phyloP scores from a whole-genome alignment of 2,329 filamentous ascomycete genomes.

The Sarocladium kiliense region DNA sequence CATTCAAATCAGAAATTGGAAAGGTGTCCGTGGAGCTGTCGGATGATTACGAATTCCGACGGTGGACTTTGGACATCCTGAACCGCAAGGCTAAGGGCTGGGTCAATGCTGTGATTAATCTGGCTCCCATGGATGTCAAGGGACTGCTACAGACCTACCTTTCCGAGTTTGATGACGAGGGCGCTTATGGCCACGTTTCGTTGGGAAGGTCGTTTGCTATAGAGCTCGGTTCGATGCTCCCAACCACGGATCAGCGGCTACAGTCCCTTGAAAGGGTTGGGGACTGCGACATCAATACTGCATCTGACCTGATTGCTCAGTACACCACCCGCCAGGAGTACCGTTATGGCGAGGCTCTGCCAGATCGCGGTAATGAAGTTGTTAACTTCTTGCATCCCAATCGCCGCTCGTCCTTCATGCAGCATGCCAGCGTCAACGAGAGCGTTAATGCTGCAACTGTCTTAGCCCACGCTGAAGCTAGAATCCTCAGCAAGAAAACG shows the following conservation, averaged over 20 bases:
- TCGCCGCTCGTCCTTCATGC: conserved; percentile 46
- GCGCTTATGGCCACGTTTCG: conserved; percentile 84
- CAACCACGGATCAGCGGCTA: conserved; percentile 78
- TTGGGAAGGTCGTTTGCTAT: conserved; percentile 90
- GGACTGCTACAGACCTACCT: conserved; percentile 93
- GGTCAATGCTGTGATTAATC: conserved; percentile 74
- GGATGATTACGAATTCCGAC: conserved; percentile 81
- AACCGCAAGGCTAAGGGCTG: conserved; percentile 73
- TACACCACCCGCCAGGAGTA: conserved; percentile 98
- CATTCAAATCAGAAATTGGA: conserved; percentile 71
- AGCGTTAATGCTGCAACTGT: conserved; percentile 57
- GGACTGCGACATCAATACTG: conserved; percentile 76
- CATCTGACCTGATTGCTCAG: conserved; percentile 93
- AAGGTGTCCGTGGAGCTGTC: conserved; percentile 85
- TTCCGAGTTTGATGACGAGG: conserved; percentile 90
- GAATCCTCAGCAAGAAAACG: conserved; percentile 62
- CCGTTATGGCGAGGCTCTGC: conserved; percentile 72
- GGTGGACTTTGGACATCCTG: conserved; percentile 71
- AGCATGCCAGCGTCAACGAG: conserved; percentile 42
- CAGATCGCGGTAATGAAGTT: conserved; percentile 63
- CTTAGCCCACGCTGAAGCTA: conserved; percentile 67
- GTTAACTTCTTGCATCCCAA: conserved; percentile 52
- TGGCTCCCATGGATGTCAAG: conserved; percentile 90
- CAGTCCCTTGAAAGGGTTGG: conserved; percentile 73
- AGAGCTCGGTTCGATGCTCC: conserved; percentile 85